Base-by-base conservation (phyloP, 2,329 filamentous ascomycete species). In the Fusarium scirpi region DNA sequence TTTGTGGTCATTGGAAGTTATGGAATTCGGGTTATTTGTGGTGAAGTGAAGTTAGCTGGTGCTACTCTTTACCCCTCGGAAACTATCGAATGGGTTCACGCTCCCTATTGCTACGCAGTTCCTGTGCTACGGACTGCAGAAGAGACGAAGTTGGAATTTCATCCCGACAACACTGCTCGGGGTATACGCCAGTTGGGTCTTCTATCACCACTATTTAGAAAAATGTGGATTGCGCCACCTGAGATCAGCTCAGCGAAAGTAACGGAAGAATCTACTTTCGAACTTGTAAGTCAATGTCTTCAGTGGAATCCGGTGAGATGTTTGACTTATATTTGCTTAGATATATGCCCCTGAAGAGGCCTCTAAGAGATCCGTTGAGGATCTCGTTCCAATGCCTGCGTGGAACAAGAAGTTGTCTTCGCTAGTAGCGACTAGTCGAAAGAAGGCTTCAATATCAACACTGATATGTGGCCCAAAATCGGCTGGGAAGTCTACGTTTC, bases 401-500 rank as follows among this genome's bases (percentile, higher is more conserved):
- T 89, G 89, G 90, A 88, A 91, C 71, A 85, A 85, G 74, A 84
- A 86, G 56, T 80, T 88, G n/a, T 85, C 84, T 24, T 82, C 83
- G 27, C 74, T 87, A 13, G 78, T 79, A 11, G 60, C 59, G 2
- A 58, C 74, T 38, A 73, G 72, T 13, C 82, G 78, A 51, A 80
- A 78, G 41, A 77, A 75, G 16, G 77, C 74, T 9, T 76, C 79
- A 47, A 78, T 78, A 4, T 81, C 82, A 4, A 82, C 88, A 9
- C 82, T 94, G 65, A 81, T 93, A 5, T 90, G 90, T 52, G 92
- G 92, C 0, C 87, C 90, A 1, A 92, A 93, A 69, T 89, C 87
- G 1, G 89, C 91, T 5, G 92, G 92, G 4, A 94, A 94, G 75
- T 94, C 92, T 2, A 94, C 91, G 0, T 92, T 94, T 76, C 86